Evolutionary conservation across 495 filamentous ascomycete genomes (phyloP).

Genomic region (Sabuloglossum arenarium): DNA sequence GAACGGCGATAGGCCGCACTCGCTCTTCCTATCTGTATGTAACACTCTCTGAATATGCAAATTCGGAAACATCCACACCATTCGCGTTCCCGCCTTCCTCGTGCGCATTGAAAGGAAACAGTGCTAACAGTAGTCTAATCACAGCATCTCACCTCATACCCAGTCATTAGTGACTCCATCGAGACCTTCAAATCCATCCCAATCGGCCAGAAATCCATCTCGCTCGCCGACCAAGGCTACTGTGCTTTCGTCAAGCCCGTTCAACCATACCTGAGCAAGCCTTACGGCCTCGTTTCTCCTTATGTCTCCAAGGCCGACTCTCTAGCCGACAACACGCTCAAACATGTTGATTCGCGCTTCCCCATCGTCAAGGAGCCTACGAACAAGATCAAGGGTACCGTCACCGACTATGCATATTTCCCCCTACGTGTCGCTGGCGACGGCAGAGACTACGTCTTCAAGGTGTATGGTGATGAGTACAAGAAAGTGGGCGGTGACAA

Average conservation of each 20-base stretch:
- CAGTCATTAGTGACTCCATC: slow-evolving; percentile 63
- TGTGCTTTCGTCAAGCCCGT: slow-evolving; percentile 45
- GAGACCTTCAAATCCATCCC: slow-evolving; percentile 55
- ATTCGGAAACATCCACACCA: no score
- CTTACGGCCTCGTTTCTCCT: slow-evolving; percentile 57
- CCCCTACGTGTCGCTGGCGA: slow-evolving; percentile 45
- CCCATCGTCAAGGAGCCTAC: slow-evolving; percentile 81
- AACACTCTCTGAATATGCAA: slow-evolving; percentile 1
- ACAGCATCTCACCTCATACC: slow-evolving; percentile 72
- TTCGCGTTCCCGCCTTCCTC: background rate
- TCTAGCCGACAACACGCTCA: slow-evolving; percentile 55
- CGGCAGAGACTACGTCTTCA: slow-evolving; percentile 53
- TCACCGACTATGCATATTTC: slow-evolving; percentile 39
- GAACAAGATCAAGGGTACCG: slow-evolving; percentile 44
- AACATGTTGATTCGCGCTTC: slow-evolving; percentile 54
- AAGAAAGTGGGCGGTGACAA: slow-evolving; percentile 42
- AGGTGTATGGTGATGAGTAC: slow-evolving; percentile 51
- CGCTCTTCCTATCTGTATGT: slow-evolving; percentile 45
- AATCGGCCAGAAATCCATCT: slow-evolving; percentile 51
- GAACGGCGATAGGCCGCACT: slow-evolving; percentile 47
- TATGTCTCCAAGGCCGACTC: slow-evolving; percentile 67
- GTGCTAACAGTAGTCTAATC: background rate
- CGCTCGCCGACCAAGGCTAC: slow-evolving; percentile 49
- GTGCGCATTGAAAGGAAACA: background rate
- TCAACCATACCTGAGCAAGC: slow-evolving; percentile 53